A percentile compares a stretch with the other conserved stretches of the same genome.
phyloP scores from a whole-genome alignment of 2,329 filamentous ascomycete species.

The Thielaviopsis punctulata region DNA sequence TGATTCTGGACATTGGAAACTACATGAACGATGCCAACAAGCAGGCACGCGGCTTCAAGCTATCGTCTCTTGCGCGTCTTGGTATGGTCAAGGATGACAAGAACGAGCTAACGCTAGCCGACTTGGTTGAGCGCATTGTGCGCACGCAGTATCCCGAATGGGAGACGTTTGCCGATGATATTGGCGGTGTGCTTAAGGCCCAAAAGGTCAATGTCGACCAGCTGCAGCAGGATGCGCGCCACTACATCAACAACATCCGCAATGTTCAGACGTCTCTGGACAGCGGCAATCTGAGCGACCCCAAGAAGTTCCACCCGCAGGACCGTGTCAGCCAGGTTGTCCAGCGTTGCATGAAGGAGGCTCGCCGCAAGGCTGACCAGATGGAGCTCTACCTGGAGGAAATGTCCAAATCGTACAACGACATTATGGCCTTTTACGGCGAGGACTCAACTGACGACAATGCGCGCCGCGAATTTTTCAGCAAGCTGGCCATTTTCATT shows the following conservation, averaged over 20 bases:
- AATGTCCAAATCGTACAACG: conserved; percentile 42
- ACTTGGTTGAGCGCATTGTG: conserved; percentile 90
- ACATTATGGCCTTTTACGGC: conserved; percentile 52
- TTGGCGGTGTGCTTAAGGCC: conserved; percentile 55
- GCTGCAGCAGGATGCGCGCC: conserved; percentile 69
- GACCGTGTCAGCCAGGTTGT: conserved; percentile 87
- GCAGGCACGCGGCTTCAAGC: conserved; percentile 93
- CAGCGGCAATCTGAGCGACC: conserved; percentile 82
- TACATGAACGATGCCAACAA: conserved; percentile 99
- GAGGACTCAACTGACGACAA: conserved; percentile 87
- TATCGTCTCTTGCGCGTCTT: conserved; percentile 78
- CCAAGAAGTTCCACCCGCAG: conserved; percentile 94
- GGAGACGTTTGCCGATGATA: conserved; percentile 77
- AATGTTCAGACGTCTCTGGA: conserved; percentile 88
- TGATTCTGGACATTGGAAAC: conserved; percentile 96
- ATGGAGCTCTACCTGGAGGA: conserved; percentile 87
- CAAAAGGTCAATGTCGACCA: conserved; percentile 95
- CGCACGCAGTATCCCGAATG: conserved; percentile 93
- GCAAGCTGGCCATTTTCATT: conserved; percentile 80
- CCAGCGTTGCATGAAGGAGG: conserved; percentile 91
- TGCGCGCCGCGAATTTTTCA: conserved; percentile 86
- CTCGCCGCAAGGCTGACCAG: conserved; percentile 86
- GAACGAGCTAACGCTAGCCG: conserved; percentile 90
- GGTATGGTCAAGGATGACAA: conserved; percentile 99
- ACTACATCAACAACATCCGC: conserved; percentile 86